A percentile compares a stretch with the other conserved stretches of the same genome.
Conservation (phyloP, 2,329 filamentous ascomycete species). For the Fusarium sororula region DNA sequence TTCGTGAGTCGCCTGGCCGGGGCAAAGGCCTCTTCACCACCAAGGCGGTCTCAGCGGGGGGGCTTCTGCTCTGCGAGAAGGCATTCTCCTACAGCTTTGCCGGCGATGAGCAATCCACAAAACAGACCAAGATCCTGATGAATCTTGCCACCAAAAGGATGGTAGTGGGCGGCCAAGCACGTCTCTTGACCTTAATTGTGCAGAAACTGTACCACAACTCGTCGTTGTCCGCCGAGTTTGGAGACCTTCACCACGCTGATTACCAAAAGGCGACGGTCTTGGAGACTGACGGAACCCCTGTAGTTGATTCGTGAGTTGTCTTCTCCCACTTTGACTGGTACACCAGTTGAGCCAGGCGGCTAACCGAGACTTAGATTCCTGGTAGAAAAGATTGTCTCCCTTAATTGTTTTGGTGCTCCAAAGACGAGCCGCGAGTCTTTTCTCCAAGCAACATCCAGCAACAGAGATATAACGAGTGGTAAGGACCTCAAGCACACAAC, state of each 20-base stretch:
- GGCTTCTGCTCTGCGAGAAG: background rate
- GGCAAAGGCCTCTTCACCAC: conserved; percentile 1
- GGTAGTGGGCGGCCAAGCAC: background rate
- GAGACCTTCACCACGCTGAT: background rate
- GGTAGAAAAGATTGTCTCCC: background rate
- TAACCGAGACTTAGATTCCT: background rate
- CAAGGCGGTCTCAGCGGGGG: background rate
- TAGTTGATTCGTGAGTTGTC: background rate
- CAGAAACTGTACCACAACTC: background rate
- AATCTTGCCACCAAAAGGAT: conserved; percentile 1
- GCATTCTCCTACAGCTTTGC: background rate
- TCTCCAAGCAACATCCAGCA: background rate
- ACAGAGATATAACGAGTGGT: background rate
- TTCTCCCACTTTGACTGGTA: background rate
- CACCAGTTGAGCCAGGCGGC: background rate
- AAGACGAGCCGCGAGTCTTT: background rate
- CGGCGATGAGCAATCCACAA: background rate
- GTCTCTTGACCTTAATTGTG: background rate
- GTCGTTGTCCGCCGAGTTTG: background rate
- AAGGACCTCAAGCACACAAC: background rate
- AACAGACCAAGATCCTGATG: background rate
- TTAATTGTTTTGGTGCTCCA: background rate
- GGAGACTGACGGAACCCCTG: background rate
- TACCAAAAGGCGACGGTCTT: background rate
- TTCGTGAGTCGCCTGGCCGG: background rate